phyloP scores from a whole-genome alignment of 352 stramenopile species.

The Globisporangium nunn region DNA sequence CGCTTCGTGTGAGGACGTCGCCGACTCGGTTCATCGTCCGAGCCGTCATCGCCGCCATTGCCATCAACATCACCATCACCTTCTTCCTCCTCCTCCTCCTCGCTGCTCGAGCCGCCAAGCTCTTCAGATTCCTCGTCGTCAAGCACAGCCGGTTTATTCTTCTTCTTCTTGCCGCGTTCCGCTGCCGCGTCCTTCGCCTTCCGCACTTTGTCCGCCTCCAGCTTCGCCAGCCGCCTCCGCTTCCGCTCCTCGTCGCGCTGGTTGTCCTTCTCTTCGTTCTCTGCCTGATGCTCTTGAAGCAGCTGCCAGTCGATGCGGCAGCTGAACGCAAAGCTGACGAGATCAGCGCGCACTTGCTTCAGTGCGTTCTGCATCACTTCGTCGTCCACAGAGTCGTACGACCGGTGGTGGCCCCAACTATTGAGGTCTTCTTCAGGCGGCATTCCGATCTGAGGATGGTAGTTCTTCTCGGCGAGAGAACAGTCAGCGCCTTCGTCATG shows the following conservation, averaged over 20 bases:
- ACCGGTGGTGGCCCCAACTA: constrained; percentile 95
- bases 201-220: constrained; percentile 35
- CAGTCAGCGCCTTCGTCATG: constrained; percentile 9
- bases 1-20: constrained; percentile 13
- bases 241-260: constrained; percentile 71
- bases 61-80: constrained; percentile 4
- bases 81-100: constrained; percentile 23
- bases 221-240: constrained; percentile 58
- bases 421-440: constrained; percentile 97
- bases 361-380: constrained; percentile 92
- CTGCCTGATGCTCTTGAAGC: constrained; percentile 83
- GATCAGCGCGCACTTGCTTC: constrained; percentile 33
- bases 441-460: constrained; percentile 86
- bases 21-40: background rate
- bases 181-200: constrained; percentile 16
- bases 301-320: constrained; percentile 94
- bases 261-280: constrained; percentile 71
- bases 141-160: constrained; percentile 32
- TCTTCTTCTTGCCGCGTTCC: constrained; percentile 37
- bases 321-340: constrained; percentile 94
- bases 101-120: constrained; percentile 23
- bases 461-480: constrained; percentile 33
- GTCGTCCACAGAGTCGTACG: constrained; percentile 94
- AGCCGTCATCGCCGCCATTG: background rate
- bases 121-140: constrained; percentile 47